These are phyloP conservation scores for Diaporthe caulivora DNA, from an alignment of 2,329 filamentous ascomycete genomes.

Conservation along the genomic window DNA sequence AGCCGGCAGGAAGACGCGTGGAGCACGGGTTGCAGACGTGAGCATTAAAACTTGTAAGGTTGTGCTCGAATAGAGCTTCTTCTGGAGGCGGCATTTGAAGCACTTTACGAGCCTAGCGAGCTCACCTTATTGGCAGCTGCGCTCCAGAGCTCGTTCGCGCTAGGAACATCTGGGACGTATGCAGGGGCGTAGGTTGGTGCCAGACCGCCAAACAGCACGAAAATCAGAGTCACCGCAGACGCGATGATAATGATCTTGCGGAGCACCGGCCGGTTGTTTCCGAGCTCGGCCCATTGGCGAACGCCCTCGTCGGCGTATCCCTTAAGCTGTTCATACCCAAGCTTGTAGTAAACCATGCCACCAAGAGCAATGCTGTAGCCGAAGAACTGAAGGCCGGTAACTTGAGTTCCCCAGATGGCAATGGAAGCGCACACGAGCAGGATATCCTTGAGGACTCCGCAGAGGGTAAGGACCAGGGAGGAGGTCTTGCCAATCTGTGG, in stretches of 20 bases:
- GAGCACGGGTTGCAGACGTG: slow-evolving; percentile 3
- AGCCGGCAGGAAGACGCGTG: not conserved
- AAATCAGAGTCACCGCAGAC: slow-evolving; percentile 71
- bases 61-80: not conserved
- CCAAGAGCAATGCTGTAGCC: slow-evolving; percentile 84
- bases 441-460: slow-evolving; percentile 89
- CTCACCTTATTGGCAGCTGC: slow-evolving; percentile 65
- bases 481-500: slow-evolving; percentile 87
- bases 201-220: slow-evolving; percentile 77
- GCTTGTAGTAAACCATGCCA: slow-evolving; percentile 89
- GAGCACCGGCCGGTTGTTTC: slow-evolving; percentile 78
- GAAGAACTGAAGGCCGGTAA: slow-evolving; percentile 82
- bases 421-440: slow-evolving; percentile 84
- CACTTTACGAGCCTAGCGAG: slow-evolving; percentile 45
- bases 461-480: slow-evolving; percentile 86
- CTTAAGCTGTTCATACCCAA: slow-evolving; percentile 85
- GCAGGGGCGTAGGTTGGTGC: slow-evolving; percentile 71
- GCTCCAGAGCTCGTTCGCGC: slow-evolving; percentile 62
- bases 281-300: slow-evolving; percentile 89
- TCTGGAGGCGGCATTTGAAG: not conserved
- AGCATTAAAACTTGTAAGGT: slow-evolving; percentile 30
- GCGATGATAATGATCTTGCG: slow-evolving; percentile 83
- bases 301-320: slow-evolving; percentile 79
- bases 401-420: slow-evolving; percentile 83
- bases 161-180: slow-evolving; percentile 56